phyloP scores from a whole-genome alignment of 2,329 filamentous ascomycete species.

The Teratosphaeria zuluensis region DNA sequence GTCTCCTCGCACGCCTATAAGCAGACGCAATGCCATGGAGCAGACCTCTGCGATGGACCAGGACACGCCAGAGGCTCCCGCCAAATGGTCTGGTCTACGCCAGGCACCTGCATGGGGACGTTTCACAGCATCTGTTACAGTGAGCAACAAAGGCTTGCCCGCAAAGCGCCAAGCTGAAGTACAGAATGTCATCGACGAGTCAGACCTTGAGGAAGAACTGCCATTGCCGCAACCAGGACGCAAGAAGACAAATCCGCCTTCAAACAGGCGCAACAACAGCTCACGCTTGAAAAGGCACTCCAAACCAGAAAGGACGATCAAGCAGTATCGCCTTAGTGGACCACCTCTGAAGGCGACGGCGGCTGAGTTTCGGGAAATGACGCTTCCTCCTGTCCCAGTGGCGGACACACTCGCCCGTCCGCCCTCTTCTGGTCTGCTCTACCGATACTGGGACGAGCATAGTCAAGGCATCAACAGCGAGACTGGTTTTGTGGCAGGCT shows the following conservation, averaged over 20 bases:
- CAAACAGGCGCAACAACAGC: not conserved
- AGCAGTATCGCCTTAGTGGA: not conserved
- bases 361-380: not conserved
- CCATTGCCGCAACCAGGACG: not conserved
- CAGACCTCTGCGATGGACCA: too few species aligned
- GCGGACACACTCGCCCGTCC: not conserved
- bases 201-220: not conserved
- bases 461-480: constrained; percentile 2
- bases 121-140: too few species aligned
- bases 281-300: too few species aligned
- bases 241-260: not conserved
- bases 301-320: not conserved
- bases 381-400: not conserved
- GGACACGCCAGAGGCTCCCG: too few species aligned
- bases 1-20: not conserved
- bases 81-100: not conserved
- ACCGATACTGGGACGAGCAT: constrained; percentile 2
- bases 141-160: too few species aligned
- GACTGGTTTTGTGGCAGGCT: constrained; percentile 1
- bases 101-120: not conserved
- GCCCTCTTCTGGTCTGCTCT: not conserved
- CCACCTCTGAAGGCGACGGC: not conserved
- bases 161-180: not conserved
- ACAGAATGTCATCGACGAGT: not conserved
- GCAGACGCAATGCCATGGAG: not conserved